These are phyloP conservation scores for Talaromyces sp. DNA, from an alignment of 2,329 filamentous ascomycete genomes.

Conservation along the genomic window DNA sequence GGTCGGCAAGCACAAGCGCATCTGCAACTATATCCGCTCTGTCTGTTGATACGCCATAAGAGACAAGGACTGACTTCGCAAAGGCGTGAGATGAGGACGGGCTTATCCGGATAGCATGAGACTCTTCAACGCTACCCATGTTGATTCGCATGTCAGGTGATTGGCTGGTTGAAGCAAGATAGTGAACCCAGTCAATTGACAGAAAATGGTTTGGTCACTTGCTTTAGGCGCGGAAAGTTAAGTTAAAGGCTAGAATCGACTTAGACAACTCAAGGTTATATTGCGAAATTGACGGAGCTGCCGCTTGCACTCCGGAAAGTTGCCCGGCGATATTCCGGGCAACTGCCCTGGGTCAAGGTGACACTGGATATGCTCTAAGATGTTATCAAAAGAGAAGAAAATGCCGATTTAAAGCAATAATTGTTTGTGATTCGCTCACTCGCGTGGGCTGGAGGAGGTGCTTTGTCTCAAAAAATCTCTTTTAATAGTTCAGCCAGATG, in stretches of 20 bases:
- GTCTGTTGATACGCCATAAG: slow-evolving; percentile 54
- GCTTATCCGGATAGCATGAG: neutral
- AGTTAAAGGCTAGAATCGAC: neutral
- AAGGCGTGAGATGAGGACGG: neutral
- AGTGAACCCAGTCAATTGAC: neutral
- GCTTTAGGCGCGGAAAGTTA: neutral
- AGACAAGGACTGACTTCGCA: neutral
- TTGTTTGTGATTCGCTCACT: too few species aligned
- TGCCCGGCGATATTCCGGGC: neutral
- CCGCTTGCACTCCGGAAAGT: neutral
- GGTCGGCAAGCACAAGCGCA: slow-evolving; percentile 69
- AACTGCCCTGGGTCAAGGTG: neutral
- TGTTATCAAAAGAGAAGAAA: too few species aligned
- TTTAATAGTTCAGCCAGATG: too few species aligned
- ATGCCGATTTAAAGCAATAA: too few species aligned
- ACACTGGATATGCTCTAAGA: too few species aligned
- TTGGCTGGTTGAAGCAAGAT: neutral
- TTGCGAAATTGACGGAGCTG: neutral
- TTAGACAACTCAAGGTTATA: neutral
- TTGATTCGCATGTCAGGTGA: neutral
- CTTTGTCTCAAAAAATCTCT: too few species aligned
- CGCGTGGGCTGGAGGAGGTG: too few species aligned
- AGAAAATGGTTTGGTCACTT: neutral
- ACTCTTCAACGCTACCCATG: neutral
- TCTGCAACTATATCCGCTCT: slow-evolving; percentile 62